These are phyloP conservation scores for Zygosaccharomyces sapae DNA, from an alignment of 1,139 yeast species.

Conservation along the genomic window DNA sequence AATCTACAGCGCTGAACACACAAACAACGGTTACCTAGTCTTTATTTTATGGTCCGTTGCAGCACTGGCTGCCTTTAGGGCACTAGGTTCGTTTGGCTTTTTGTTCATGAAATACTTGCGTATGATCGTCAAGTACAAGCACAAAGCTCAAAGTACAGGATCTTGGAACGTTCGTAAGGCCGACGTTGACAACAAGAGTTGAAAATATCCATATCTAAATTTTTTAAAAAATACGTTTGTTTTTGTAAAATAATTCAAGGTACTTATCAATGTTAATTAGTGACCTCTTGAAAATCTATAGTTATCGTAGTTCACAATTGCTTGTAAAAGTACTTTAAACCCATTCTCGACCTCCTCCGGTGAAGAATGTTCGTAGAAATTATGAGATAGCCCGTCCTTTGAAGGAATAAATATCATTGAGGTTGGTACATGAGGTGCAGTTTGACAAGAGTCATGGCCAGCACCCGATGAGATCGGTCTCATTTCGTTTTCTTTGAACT, in stretches of 20 bases:
- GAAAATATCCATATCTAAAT: slow-evolving; percentile 6
- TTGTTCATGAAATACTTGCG: slow-evolving; percentile 46
- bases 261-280: neutral
- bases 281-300: slow-evolving; percentile 17
- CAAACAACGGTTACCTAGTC: slow-evolving; percentile 70
- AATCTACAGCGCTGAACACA: slow-evolving; percentile 61
- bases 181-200: slow-evolving; percentile 16
- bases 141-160: slow-evolving; percentile 38
- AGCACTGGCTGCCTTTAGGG: slow-evolving; percentile 71
- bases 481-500: slow-evolving; percentile 44
- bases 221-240: neutral
- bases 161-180: slow-evolving; percentile 20
- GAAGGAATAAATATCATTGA: slow-evolving; percentile 74
- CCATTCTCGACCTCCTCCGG: slow-evolving; percentile 63
- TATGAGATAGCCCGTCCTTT: slow-evolving; percentile 63
- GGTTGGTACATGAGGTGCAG: slow-evolving; percentile 56
- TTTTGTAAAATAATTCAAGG: neutral
- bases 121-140: slow-evolving; percentile 38
- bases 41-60: slow-evolving; percentile 92
- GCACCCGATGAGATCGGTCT: slow-evolving; percentile 61
- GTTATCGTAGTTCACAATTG: slow-evolving; percentile 54
- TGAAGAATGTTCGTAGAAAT: slow-evolving; percentile 59
- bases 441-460: slow-evolving; percentile 67
- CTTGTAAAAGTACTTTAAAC: slow-evolving; percentile 52
- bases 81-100: slow-evolving; percentile 69